These are phyloP conservation scores for Rhodomyrtus tomentosa DNA, from an alignment of 345 rosid species.

Conservation along the genomic window DNA sequence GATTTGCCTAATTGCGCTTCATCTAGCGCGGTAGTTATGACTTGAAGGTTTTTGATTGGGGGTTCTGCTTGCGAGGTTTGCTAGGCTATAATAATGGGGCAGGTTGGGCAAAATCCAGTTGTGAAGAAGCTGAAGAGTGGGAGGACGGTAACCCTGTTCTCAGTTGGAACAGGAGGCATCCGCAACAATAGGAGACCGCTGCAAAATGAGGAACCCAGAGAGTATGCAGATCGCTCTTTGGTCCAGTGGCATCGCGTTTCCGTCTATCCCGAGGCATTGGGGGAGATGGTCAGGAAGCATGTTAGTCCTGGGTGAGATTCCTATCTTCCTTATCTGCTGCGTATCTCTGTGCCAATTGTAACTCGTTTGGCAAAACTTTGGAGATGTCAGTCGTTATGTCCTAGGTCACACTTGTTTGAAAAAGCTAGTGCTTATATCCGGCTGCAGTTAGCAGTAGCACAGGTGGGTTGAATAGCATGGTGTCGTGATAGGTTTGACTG, in stretches of 20 bases:
- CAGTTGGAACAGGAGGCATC: constrained; percentile 83
- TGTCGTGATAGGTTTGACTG: neutral
- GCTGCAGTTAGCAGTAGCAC: neutral
- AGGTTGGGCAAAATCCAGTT: constrained; percentile 68
- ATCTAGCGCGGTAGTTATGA: neutral
- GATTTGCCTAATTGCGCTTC: neutral
- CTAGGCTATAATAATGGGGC: constrained; percentile 89
- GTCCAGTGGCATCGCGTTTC: constrained; percentile 96
- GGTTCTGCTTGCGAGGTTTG: constrained; percentile 1
- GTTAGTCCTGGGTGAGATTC: constrained; percentile 74
- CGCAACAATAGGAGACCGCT: constrained; percentile 65
- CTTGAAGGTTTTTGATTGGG: neutral
- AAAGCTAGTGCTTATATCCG: neutral
- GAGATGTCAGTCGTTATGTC: neutral
- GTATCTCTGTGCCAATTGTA: neutral
- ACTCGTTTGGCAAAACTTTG: neutral
- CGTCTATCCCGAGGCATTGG: constrained; percentile 53
- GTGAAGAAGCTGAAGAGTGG: constrained; percentile 77
- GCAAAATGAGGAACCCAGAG: constrained; percentile 62
- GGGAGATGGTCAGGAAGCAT: constrained; percentile 42
- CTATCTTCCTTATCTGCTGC: neutral
- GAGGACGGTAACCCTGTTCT: constrained; percentile 38
- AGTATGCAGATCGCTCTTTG: constrained; percentile 47
- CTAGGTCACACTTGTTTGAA: neutral
- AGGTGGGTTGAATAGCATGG: neutral